phyloP scores from a whole-genome alignment of 2,329 filamentous ascomycete species.

The Fusarium sacchari region DNA sequence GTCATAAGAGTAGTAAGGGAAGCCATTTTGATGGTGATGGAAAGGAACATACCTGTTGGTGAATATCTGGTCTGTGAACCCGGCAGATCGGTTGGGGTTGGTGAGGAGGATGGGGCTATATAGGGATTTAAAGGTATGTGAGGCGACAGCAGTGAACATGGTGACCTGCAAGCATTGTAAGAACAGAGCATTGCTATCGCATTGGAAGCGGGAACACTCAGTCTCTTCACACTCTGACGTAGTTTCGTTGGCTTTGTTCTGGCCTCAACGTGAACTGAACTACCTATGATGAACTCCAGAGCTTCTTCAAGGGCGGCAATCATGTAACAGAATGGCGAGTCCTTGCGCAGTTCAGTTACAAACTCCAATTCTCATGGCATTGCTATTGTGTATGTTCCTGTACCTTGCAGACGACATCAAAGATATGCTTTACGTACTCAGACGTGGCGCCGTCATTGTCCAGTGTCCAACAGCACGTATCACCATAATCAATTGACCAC shows the following conservation, averaged over 20 bases:
- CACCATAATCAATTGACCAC: neutral
- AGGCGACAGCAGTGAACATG: neutral
- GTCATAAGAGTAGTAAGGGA: conserved; percentile 7
- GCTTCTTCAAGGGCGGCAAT: neutral
- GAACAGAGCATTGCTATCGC: neutral
- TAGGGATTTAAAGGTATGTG: neutral
- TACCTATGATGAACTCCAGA: neutral
- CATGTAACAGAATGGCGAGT: neutral
- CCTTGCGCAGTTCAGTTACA: neutral
- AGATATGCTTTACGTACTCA: neutral
- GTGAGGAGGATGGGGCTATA: neutral
- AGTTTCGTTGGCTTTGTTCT: neutral
- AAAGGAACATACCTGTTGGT: neutral
- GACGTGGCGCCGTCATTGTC: neutral
- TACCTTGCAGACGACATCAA: neutral
- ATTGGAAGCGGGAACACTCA: neutral
- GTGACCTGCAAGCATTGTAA: neutral
- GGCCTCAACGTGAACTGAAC: too few species aligned
- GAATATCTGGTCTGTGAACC: neutral
- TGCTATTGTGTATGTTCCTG: neutral
- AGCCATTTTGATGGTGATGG: conserved; percentile 3
- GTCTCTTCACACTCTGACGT: too few species aligned
- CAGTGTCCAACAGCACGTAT: neutral
- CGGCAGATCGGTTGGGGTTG: neutral
- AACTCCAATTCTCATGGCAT: neutral